Conservation (phyloP, 352 stramenopile species). For the Globisporangium alternatum region DNA sequence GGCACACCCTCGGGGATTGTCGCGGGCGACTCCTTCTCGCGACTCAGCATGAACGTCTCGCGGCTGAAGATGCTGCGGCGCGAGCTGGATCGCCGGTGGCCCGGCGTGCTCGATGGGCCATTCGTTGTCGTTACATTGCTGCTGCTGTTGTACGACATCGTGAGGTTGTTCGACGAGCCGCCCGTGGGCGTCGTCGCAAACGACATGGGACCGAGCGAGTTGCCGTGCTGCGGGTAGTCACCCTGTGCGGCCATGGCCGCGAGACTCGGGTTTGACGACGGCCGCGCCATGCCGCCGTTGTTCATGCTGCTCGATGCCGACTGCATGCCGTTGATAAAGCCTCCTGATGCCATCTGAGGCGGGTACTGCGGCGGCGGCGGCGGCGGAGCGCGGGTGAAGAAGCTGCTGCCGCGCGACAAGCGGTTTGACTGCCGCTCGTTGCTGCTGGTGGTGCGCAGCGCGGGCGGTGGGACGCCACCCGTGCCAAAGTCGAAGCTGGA, state of each 20-base stretch:
- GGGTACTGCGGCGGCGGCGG: slow-evolving; percentile 56
- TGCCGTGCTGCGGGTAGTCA: slow-evolving; percentile 31
- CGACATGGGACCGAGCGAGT: slow-evolving; percentile 67
- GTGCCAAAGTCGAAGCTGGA: slow-evolving; percentile 41
- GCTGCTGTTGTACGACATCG: slow-evolving; percentile 24
- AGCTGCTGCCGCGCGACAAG: slow-evolving; percentile 48
- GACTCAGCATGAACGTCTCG: slow-evolving; percentile 73
- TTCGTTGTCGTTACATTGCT: slow-evolving; percentile 11
- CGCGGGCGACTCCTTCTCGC: slow-evolving; percentile 65
- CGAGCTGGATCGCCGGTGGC: slow-evolving; percentile 46
- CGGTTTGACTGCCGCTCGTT: slow-evolving; percentile 22
- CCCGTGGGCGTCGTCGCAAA: slow-evolving; percentile 17
- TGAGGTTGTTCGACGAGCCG: slow-evolving; percentile 19
- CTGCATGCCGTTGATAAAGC: slow-evolving; percentile 2
- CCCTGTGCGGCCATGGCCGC: slow-evolving; percentile 33
- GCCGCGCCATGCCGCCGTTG: slow-evolving; percentile 36
- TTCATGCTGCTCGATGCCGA: neutral
- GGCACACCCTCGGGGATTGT: slow-evolving; percentile 46
- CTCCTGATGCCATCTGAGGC: slow-evolving; percentile 26
- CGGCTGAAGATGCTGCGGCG: slow-evolving; percentile 75
- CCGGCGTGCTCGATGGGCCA: slow-evolving; percentile 28
- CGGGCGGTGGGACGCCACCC: slow-evolving; percentile 13
- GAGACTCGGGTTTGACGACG: slow-evolving; percentile 66
- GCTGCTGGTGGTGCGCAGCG: slow-evolving; percentile 14
- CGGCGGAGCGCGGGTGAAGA: slow-evolving; percentile 59